Percentiles rank a stretch among this genome's conserved stretches.
Conservation (phyloP, 2,329 filamentous ascomycete genomes). For the Orbilia ellipsospora region DNA sequence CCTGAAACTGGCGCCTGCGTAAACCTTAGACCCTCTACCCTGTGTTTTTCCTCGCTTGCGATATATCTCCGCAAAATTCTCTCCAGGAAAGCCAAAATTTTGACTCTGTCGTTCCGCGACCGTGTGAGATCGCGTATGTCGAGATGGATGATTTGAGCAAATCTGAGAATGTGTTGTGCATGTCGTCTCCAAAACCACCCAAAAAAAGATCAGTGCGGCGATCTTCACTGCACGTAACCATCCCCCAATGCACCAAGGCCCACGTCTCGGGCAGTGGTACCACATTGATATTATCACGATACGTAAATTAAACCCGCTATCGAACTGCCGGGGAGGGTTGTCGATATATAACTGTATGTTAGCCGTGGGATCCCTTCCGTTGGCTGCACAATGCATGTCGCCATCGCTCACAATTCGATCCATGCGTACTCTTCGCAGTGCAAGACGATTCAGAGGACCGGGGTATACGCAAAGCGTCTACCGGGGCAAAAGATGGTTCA, state of each 20-base stretch:
- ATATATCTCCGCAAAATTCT: too few relatives aligned
- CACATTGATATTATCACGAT: not conserved
- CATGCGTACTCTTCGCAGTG: not conserved
- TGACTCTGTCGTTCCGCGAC: too few relatives aligned
- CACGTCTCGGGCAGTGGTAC: not conserved
- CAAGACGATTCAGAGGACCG: not conserved
- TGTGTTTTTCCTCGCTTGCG: too few relatives aligned
- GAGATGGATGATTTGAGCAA: too few relatives aligned
- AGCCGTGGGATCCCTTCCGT: slow-evolving; percentile 3
- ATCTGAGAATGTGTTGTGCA: slow-evolving; percentile 32
- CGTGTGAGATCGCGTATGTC: too few relatives aligned
- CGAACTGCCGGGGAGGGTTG: not conserved
- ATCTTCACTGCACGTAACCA: too few relatives aligned
- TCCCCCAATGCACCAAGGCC: too few relatives aligned
- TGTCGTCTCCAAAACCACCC: slow-evolving; percentile 34
- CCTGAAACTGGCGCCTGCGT: not conserved
- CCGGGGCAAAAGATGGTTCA: slow-evolving; percentile 22
- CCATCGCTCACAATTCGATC: not conserved
- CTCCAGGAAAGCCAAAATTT: too few relatives aligned
- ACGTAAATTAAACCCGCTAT: not conserved
- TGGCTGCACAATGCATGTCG: slow-evolving; percentile 31
- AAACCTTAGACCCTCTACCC: not conserved
- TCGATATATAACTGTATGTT: slow-evolving; percentile 18
- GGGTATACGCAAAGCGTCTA: not conserved
- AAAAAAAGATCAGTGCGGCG: slow-evolving; percentile 1